Evolutionary conservation across 768 basidiomycete species (phyloP).

Genomic region (Suillus clintonianus): DNA sequence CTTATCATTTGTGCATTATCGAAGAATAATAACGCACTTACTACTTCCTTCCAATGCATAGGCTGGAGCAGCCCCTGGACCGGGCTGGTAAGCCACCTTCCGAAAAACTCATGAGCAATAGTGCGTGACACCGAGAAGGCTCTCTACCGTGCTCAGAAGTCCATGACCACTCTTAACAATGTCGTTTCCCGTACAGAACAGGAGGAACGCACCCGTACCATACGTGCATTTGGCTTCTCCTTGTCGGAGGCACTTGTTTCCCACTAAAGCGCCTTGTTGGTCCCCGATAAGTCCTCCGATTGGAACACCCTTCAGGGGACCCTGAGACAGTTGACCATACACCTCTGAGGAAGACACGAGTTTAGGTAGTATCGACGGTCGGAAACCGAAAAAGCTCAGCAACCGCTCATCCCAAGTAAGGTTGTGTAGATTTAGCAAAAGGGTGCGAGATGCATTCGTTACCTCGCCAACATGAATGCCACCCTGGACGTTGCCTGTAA

Average conservation of each 20-base stretch:
- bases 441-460: conserved; percentile 95
- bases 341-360: conserved; percentile 92
- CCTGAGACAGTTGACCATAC: conserved; percentile 76
- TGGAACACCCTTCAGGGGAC: conserved; percentile 70
- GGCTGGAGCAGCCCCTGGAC: conserved; percentile 72
- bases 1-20: not conserved
- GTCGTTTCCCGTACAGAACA: conserved; percentile 91
- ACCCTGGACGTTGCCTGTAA: conserved; percentile 72
- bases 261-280: conserved; percentile 95
- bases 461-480: conserved; percentile 88
- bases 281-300: conserved; percentile 97
- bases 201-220: conserved; percentile 93
- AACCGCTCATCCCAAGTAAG: conserved; percentile 84
- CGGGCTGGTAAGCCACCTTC: conserved; percentile 89
- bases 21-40: conserved; percentile 40
- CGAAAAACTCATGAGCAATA: conserved; percentile 6
- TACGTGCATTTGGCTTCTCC: conserved; percentile 99
- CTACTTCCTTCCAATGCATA: conserved; percentile 96
- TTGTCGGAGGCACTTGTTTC: conserved; percentile 89
- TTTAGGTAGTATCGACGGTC: conserved; percentile 74
- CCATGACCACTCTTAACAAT: conserved; percentile 87
- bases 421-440: conserved; percentile 81
- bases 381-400: conserved; percentile 85
- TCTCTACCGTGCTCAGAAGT: conserved; percentile 78
- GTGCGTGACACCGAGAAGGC: not conserved